phyloP scores from a whole-genome alignment of 1,284 basidiomycete species.

The Mycosarcoma mackinlayi region DNA sequence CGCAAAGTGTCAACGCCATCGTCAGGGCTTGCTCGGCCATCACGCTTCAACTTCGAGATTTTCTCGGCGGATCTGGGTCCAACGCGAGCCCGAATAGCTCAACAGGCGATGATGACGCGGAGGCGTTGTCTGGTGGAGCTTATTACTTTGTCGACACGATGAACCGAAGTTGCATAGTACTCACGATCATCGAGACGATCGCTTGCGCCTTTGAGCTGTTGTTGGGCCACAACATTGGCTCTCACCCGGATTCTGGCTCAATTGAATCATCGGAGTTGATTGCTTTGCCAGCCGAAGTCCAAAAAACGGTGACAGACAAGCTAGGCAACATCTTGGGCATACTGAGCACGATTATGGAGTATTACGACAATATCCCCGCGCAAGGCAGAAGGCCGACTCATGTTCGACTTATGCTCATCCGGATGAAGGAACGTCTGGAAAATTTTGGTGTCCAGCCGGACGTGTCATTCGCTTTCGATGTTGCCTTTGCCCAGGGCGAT shows the following conservation, averaged over 20 bases:
- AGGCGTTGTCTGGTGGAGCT: not conserved
- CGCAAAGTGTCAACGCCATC: not conserved
- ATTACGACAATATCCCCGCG: constrained; percentile 16
- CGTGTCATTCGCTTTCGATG: constrained; percentile 24
- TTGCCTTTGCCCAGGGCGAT: not conserved
- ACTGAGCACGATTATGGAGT: constrained; percentile 16
- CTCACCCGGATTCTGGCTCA: not conserved
- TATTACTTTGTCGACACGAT: not conserved
- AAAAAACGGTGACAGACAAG: constrained; percentile 4
- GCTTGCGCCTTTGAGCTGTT: constrained; percentile 7
- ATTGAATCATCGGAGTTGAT: not conserved
- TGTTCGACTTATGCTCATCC: not conserved
- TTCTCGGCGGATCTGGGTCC: not conserved
- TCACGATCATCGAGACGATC: constrained; percentile 24
- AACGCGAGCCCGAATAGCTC: not conserved
- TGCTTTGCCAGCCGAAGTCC: not conserved
- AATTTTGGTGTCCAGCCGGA: constrained; percentile 15
- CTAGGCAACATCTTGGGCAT: constrained; percentile 19
- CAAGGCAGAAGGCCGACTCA: constrained; percentile 1
- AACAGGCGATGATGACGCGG: not conserved
- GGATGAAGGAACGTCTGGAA: constrained; percentile 4
- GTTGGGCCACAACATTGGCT: not conserved
- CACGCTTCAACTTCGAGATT: constrained; percentile 21
- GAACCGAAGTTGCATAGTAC: not conserved
- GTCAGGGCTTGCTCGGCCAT: constrained; percentile 17